These are phyloP conservation scores for Claviceps sp. DNA, from an alignment of 2,329 filamentous ascomycete species.

Conservation along the genomic window DNA sequence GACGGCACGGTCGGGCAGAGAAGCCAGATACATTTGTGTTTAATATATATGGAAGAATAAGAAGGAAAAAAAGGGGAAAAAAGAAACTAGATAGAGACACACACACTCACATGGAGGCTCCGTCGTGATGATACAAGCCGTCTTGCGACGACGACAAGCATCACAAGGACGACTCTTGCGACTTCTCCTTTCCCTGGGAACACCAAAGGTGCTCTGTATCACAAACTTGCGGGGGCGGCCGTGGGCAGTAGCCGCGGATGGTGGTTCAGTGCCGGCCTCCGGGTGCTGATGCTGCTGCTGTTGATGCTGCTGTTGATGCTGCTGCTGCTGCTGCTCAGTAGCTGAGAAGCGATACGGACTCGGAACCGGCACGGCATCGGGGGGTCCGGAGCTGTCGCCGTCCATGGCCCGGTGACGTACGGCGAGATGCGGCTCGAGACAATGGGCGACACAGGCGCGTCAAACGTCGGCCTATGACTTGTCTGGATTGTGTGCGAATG, in stretches of 20 bases:
- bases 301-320: background rate
- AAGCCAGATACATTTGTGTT: background rate
- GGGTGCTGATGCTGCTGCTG: background rate
- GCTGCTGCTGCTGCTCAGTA: background rate
- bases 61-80: background rate
- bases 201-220: slow-evolving; percentile 28
- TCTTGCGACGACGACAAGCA: slow-evolving; percentile 30
- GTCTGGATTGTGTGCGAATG: slow-evolving; percentile 5
- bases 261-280: slow-evolving; percentile 2
- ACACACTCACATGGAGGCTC: slow-evolving; percentile 28
- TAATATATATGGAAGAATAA: background rate
- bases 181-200: slow-evolving; percentile 26
- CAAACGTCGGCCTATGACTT: slow-evolving; percentile 5
- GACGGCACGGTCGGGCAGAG: background rate
- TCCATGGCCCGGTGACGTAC: slow-evolving; percentile 6
- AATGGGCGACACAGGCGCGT: slow-evolving; percentile 5
- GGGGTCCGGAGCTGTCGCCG: slow-evolving; percentile 1
- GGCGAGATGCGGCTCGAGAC: slow-evolving; percentile 4
- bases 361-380: background rate
- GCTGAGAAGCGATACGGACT: background rate
- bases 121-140: slow-evolving; percentile 31
- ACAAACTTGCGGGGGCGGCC: slow-evolving; percentile 22
- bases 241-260: background rate
- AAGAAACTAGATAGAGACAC: background rate
- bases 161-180: slow-evolving; percentile 34